Base-by-base conservation (phyloP, 139 green algal species). In the Nannochloris sp. region DNA sequence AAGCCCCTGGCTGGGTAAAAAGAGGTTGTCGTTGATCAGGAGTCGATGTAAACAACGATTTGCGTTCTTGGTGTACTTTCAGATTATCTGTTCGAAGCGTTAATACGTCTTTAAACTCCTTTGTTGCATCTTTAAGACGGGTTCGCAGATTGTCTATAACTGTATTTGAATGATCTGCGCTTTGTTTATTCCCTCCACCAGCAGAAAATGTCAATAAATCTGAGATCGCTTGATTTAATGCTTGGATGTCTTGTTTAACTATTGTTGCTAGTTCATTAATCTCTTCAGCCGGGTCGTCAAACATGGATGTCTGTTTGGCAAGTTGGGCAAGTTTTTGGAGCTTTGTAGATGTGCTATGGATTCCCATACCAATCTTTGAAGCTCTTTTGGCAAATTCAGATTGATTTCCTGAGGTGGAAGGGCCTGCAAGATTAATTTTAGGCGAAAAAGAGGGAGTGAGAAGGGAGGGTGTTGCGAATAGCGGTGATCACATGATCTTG, bases 81-180 rank as follows among this genome's bases (percentile, higher is more conserved):
- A 97, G 57, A 61, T 85, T 95, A 37, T 98, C 92, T 0, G 84
- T 95, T 25, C 93, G 77, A 58, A 89, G 46, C 1, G 86, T 97
- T n/a, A 99, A 81, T 38, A 95, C 88, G 48, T 98, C 89, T 65
- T 95, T 93, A 64, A 99, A 97, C 65, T 86, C 68, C 62, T 89
- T 87, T 19, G 91, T 94, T 3, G 91, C 79, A 44, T 87, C 85
- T 71, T 92, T 96, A 2, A 97, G 73, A 34, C 82, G 76, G 13
- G 53, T 68, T 34, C 87, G 78, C 68, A 97, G 61, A 59, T 76
- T 87, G 76, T 97, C 89, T 19, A 99, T 87, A 9, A 95, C 85
- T 0, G 90, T 97, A 54, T 83, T 72, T 2, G 83, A 90, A 73
- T 98, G 93, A 54, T 90, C 80, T 8, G 46, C 47, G 33, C 66